Evolutionary conservation across 2,329 filamentous ascomycete species (phyloP), one percentile per base, ranked within the genome.

Genomic region (Colletotrichum echinochloae): DNA sequence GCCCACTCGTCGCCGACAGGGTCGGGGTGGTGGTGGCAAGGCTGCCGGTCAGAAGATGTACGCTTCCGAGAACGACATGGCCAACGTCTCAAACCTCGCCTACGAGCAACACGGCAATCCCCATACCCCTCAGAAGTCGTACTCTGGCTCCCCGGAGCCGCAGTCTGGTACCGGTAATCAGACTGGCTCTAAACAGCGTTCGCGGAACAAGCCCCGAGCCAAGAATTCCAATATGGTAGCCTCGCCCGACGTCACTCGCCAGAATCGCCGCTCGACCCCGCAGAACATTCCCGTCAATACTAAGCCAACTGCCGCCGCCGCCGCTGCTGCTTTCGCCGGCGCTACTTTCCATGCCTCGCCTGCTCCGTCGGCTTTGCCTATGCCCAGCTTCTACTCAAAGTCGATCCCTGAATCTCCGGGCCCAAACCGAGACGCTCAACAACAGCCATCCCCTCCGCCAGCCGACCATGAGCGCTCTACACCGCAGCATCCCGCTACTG

Each of bases 271-370:
- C 57, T 88, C 86, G 28, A 83, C 83, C 16, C 81, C 83, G 7
- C 70, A 65, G 28, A 70, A 23, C 54, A 61, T 69, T 35, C 66
- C 72, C 54, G 66, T 81, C 37, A 78, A 83, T 73, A 78, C 83
- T 73, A 86, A 85, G 77, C 81, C 86, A 55, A 80, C 81, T 37
- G 81, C 81, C 59, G 85, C 89, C 18, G 48, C 48, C 18, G 46
- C 48, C 70, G 48, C 48, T 70, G 90, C 92, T 55, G 54, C 54
- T n/a, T 99, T 97, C 81, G 96, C 96, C 48, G 96, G 95, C 18
- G 92, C 95, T 41, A 97, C 94, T 6, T 99, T 98, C 80, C 95
- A 98, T 80, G 93, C 94, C 49, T 98, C 96, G 11, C 96, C 96
- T 26, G 95, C 95, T 1, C 92, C 96, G 0, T 97, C 94, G 11